Base-by-base conservation (phyloP, 75 land plant species). In the Selaginella tamariscina region DNA sequence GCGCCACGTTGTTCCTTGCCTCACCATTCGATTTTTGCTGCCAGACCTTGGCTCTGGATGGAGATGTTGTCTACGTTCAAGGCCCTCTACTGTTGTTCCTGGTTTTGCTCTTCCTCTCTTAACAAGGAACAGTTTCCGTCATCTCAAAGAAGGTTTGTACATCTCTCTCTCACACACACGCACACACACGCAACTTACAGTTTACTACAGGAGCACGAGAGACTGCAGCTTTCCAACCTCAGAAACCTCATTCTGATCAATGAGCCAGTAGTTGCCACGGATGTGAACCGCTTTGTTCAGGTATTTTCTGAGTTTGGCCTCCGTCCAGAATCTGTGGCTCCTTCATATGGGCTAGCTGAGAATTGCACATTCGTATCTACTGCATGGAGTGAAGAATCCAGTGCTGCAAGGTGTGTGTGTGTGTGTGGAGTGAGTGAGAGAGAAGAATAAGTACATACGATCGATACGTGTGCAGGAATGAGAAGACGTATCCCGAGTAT, bases 331-430 rank as follows among this genome's bases (percentile, higher is more conserved):
- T 75, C 69, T 22, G 69, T 82, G 27, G 68, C 79, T 32, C 84
- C 84, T 30, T 82, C 84, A 23, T 82, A 82, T 62, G 84, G 84
- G n/a, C 71, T 82, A 18, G 84, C 84, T 1, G 84, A 82, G 72
- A 82, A 79, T 32, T 79, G 81, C 71, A 82, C 84, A 0, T 82
- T 76, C 71, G 84, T 82, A 2, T 82, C 79, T 8, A 82, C 84
- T 21, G 68, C 84, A 31, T 82, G 81, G 79, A 64, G 75, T 8
- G 21, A 29, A 21, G 55, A 31, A 29, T n/a, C 2, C 24, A 33
- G 29, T n/a, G 29, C 30, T 24, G n/a, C n/a, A n/a, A n/a, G n/a
- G n/a, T n/a, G n/a, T n/a, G n/a, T n/a, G n/a, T n/a, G n/a, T n/a
- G n/a, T n/a, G n/a, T n/a, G n/a, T n/a, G n/a, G n/a, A n/a, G n/a